These are phyloP conservation scores for Houttuynia cordata DNA, from an alignment of 164 flowering plant species.

Conservation along the genomic window DNA sequence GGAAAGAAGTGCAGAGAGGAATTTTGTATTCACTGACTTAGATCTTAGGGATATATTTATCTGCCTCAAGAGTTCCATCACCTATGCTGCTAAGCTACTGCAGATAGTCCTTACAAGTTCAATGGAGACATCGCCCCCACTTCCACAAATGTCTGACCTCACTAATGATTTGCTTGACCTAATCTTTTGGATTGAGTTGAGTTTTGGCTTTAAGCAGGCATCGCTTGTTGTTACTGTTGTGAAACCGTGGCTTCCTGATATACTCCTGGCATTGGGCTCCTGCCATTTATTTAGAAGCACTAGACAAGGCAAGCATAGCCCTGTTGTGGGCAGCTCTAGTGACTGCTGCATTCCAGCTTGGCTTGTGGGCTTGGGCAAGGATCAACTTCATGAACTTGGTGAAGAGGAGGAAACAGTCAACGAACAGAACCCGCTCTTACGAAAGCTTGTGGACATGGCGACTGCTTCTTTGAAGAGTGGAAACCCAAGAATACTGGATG, in stretches of 20 bases:
- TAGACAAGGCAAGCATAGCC: conserved; percentile 11
- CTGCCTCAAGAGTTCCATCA: conserved; percentile 63
- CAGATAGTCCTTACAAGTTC: conserved; percentile 33
- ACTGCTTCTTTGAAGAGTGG: conserved; percentile 25
- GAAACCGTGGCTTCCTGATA: conserved; percentile 83
- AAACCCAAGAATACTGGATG: conserved; percentile 39
- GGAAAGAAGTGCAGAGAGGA: conserved; percentile 13
- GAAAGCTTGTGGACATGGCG: conserved; percentile 36
- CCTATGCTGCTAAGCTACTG: conserved; percentile 66
- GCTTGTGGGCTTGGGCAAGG: conserved; percentile 42
- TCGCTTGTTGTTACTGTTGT: conserved; percentile 29
- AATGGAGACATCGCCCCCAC: conserved; percentile 24
- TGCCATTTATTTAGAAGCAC: conserved; percentile 8
- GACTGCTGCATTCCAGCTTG: conserved; percentile 32
- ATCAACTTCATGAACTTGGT: conserved; percentile 20
- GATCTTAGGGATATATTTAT: conserved; percentile 29
- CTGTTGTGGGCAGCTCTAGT: conserved; percentile 2
- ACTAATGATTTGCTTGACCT: conserved; percentile 53
- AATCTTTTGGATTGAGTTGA: conserved; percentile 32
- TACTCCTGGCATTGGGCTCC: conserved; percentile 60
- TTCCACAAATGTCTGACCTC: conserved; percentile 32
- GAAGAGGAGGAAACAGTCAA: conserved; percentile 24
- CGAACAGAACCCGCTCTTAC: conserved; percentile 20
- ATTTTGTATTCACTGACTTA: conserved; percentile 29
- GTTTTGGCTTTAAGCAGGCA: conserved; percentile 46